These are phyloP conservation scores for Metschnikowia amazonensis DNA, from an alignment of 805 yeast species.

Conservation along the genomic window DNA sequence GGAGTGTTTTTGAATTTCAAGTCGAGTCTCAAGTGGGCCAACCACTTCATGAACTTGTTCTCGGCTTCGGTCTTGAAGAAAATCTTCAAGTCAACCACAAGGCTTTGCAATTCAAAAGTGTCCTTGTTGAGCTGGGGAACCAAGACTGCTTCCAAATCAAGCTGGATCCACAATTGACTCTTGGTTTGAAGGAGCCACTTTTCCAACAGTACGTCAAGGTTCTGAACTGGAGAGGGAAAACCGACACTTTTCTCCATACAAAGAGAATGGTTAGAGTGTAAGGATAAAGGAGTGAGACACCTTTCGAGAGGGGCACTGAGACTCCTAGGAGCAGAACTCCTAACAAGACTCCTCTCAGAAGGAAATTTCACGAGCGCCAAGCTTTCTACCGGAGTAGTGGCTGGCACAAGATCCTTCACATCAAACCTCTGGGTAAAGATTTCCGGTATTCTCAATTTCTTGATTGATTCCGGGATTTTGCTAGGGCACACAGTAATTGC, in stretches of 20 bases:
- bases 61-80: neutral
- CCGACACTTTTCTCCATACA: too few species aligned
- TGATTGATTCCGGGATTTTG: too few species aligned
- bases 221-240: neutral
- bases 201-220: neutral
- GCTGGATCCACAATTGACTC: neutral
- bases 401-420: too few species aligned
- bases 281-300: neutral
- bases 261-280: too few species aligned
- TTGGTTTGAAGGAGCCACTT: conserved; percentile 1
- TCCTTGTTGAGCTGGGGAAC: neutral
- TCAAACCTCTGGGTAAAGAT: too few species aligned
- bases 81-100: neutral
- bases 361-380: neutral
- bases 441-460: too few species aligned
- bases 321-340: too few species aligned
- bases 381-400: neutral
- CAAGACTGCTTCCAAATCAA: neutral
- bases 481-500: too few species aligned
- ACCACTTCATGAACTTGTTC: neutral
- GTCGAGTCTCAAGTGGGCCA: neutral
- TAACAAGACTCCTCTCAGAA: too few species aligned
- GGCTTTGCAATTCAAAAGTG: neutral
- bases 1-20: neutral
- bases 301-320: neutral